Evolutionary conservation across 2,329 filamentous ascomycete genomes (phyloP), one percentile per base, ranked within the genome.

Genomic region (Aspergillus viridinutans): DNA sequence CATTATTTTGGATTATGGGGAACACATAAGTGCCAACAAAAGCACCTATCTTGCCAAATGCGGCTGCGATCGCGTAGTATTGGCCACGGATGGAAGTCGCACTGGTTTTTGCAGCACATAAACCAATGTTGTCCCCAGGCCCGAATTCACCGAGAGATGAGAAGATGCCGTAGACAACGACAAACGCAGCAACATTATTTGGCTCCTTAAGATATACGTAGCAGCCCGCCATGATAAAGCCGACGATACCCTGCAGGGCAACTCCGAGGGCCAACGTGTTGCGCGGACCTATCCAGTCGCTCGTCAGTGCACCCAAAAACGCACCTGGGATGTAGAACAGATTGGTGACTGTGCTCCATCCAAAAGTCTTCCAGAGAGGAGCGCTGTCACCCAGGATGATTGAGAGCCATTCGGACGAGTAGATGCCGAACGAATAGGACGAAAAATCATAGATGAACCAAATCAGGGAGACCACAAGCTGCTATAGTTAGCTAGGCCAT

Each of bases 361-460:
- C 92, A 59, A 96, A 92, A 10, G 86, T 78, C 60, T 88, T 89
- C 68, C 90, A 93, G 1, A 96, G 77, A 0, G 87, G 82, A 0
- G 84, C 80, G 4, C 71, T 65, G 0, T 79, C 68, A 9, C 84
- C 83, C 0, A 95, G 76, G 66, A 96, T 93, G 1, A 78, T 70
- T 0, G 55, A 32, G 8, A 80, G 62, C 76, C 76, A 80, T 28
- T 85, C 83, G 1, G 87, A 87, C 0, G 89, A 90, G 77, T 94
- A 97, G 67, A 96, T 90, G 53, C 88, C 83, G 70, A 96, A 96
- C 0, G 89, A 87, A 72, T 96, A 96, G 2, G 85, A 78, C 2
- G 88, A 90, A 74, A 96, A 96, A 81, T 92, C 86, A 70, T 92
- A 95, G 61, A 93, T 83, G 73, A 94, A 94, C 90, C 91, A 95